Evolutionary conservation across 2,329 filamentous ascomycete species (phyloP), one percentile per base, ranked within the genome.

Genomic region (Xenosphaeropsis pyriputrescens): DNA sequence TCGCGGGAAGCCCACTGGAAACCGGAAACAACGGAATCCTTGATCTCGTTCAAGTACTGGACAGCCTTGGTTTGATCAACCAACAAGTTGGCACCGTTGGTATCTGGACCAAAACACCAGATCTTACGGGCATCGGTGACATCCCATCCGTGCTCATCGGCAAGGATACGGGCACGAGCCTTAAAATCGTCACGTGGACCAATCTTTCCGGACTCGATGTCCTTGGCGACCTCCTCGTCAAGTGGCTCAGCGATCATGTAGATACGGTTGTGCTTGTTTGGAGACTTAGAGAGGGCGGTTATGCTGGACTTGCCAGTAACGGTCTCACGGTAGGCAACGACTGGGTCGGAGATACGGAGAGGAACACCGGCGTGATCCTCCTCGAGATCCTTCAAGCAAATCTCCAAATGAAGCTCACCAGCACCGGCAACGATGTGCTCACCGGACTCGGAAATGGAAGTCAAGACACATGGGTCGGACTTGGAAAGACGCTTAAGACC

Each of bases 191-290:
- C 91, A 75, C 89, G 85, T 50, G 91, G 85, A 58, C 67, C 72
- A 63, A 98, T 86, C 74, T 86, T 91, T 71, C 91, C 91, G 39
- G 60, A 50, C 72, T 98, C 91, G 50, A 98, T 98, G 57, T 82
- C 84, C 58, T 77, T 75, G 54, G 84, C 73, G 44, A 98, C 80
- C 54, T 96, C 91, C 75, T 98, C 91, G 34, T 76, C 76, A 40
- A 98, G 73, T 54, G 91, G 91, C 68, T 86, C 70, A 49, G 91
- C 91, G 64, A 75, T 76, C 68, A 98, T 79, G 75, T 96, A 98
- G 45, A 98, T 75, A 86, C 91, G 89, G 78, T 98, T 98, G 83
- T 98, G 91, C 85, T 98, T 98, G 84, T 98, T 98, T 71, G 91
- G 91, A 35, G 91, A 98, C 76, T 98, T 98, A 67, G 91, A 96